Percentiles rank a stretch among this genome's conserved stretches.
Conservation (phyloP, 2,329 filamentous ascomycete species). For the Penicillium glabrum region DNA sequence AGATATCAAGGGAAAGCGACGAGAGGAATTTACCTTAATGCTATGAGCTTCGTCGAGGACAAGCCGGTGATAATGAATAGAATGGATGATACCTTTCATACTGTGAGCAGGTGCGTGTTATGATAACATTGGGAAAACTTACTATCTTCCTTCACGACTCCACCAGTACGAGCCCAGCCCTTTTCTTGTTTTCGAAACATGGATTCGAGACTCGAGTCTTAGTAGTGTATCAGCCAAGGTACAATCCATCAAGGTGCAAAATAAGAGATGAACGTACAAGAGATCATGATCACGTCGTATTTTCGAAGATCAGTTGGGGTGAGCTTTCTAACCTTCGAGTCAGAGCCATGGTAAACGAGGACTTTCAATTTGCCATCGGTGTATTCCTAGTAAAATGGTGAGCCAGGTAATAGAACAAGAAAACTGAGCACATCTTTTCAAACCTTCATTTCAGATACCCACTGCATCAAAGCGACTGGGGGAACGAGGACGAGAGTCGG, state of each 20-base stretch:
- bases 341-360: constrained; percentile 85
- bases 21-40: constrained; percentile 65
- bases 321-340: constrained; percentile 76
- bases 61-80: constrained; percentile 82
- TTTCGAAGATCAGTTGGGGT: constrained; percentile 72
- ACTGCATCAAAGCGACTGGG: constrained; percentile 93
- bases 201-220: constrained; percentile 71
- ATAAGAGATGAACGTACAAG: constrained; percentile 62
- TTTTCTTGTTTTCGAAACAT: constrained; percentile 90
- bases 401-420: background rate
- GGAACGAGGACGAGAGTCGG: constrained; percentile 88
- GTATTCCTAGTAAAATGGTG: constrained; percentile 48
- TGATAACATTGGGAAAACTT: constrained; percentile 10
- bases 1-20: background rate
- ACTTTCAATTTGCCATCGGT: constrained; percentile 89
- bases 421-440: constrained; percentile 26
- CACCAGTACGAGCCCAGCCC: constrained; percentile 78
- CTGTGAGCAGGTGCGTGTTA: background rate
- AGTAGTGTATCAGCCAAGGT: constrained; percentile 4
- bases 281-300: constrained; percentile 95
- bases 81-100: constrained; percentile 69
- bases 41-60: constrained; percentile 95
- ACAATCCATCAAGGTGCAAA: background rate
- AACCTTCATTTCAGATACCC: constrained; percentile 76
- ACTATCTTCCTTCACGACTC: constrained; percentile 75